Base-by-base conservation (phyloP, 495 filamentous ascomycete species). In the Cercophora samala region DNA sequence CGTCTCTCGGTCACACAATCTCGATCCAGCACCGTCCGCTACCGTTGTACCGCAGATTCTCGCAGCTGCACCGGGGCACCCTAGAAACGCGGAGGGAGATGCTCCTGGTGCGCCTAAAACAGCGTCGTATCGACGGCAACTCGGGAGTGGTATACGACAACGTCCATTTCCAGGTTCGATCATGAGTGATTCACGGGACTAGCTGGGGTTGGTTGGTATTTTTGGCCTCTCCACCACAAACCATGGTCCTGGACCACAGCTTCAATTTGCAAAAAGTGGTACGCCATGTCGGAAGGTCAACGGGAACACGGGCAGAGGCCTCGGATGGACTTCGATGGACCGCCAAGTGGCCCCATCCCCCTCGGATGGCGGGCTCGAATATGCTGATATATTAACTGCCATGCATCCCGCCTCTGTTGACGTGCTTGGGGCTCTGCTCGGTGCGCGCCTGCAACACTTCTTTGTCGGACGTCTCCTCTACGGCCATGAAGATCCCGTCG, bases 401-500 rank as follows among this genome's bases (percentile, higher is more conserved):
- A 29, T 26, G 19, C 42, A 42, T 59, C 58, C 65, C 25, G 23
- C 26, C 65, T 3, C 54, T 58, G 32, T 19, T 19, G n/a, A 56
- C 22, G n/a, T 56, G n/a, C 53, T 42, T 61, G 62, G 65, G 64
- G 64, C 68, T 73, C 66, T 67, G 64, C 53, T 62, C 9, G 58
- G 51, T 59, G 42, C 52, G 62, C 66, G 60, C 52, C 59, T 53
- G 58, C 53, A 25, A 21, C 24, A 29, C 53, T 19, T 46, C 58
- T 58, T 60, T 59, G 13, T n/a, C 51, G 18, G 59, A 58, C 56
- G 53, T 63, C 25, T 65, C 60, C 63, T 15, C 56, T 76, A 74
- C 77, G 74, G 72, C 69, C 65, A 80, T 80, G 77, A 80, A 75
- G 73, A 64, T 69, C 62, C 56, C 68, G 61, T 69, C 72, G 25